Base-by-base conservation (phyloP, 2,329 filamentous ascomycete species). In the Sporothrix sp. region DNA sequence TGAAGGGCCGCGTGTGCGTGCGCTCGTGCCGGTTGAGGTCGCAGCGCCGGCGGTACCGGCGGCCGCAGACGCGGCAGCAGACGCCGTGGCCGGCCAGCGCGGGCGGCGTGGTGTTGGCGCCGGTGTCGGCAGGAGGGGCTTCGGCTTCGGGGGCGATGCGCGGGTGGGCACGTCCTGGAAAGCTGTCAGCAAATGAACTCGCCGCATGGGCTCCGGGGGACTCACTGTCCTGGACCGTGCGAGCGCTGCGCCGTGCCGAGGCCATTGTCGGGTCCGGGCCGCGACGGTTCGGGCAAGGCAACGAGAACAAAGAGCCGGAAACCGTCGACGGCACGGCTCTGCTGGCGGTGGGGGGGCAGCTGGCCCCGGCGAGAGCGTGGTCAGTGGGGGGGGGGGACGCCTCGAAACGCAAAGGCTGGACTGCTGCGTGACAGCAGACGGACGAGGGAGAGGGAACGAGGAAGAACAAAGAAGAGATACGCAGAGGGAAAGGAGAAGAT, bases 1-100 rank as follows among this genome's bases (percentile, higher is more conserved):
- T 89, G 79, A 79, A 87, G 2, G 85, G 85, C 27, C 85, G 80
- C 38, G 79, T 81, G 63, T 89, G 85, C 0, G 84, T 87, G 68
- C 87, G 88, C 65, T 82, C 76, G 65, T 89, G 85, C 67, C 88
- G 88, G 54, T 83, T 66, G 50, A 65, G 48, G 47, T 66, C 64
- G 53, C 64, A 66, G 39, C 55, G 56, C 13, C 64, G 62, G 20
- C 50, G 38, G 49, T 62, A 66, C 10, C 46, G 39, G 43, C 61
- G 65, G 8, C 52, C 35, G 52, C 64, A 66, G 13, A 54, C 23
- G 14, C 7, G 9, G 37, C 57, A 55, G 16, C n/a, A n/a, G n/a
- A n/a, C n/a, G n/a, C n/a, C n/a, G n/a, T n/a, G n/a, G n/a, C n/a
- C n/a, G n/a, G n/a, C n/a, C n/a, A n/a, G n/a, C n/a, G n/a, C n/a